Evolutionary conservation across 2,329 filamentous ascomycete genomes (phyloP), one percentile per base, ranked within the genome.

Genomic region (Trematosphaeria pertusa): DNA sequence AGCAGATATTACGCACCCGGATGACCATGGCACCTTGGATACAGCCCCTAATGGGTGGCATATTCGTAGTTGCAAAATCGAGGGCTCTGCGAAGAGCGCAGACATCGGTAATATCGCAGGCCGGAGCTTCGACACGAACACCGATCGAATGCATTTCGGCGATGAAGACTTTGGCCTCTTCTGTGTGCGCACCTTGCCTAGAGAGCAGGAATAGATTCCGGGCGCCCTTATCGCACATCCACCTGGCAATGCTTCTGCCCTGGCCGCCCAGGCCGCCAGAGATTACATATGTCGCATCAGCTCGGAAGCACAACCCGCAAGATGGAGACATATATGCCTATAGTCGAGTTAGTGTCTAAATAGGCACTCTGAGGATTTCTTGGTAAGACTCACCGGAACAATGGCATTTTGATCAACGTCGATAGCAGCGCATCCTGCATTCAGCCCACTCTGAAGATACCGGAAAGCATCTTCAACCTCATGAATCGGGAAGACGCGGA

Each of bases 1-100:
- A 18, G 22, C 38, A 24, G 7, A 36, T 12, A 12, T 33, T 19
- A 39, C 54, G 15, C 37, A 56, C 49, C 19, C 35, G 18, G 8
- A 59, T 14, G 1, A 55, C 50, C 58, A 64, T 62, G n/a, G 63
- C 49, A n/a, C 44, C 50, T 31, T 63, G 56, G 11, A 68, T 58
- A 18, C 54, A 58, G 4, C 65, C 65, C n/a, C 46, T 44, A 26
- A 67, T 56, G 1, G 51, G 56, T 3, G 64, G 59, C 48, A 65
- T 52, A n/a, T 1, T 36, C 24, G 2, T 12, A 8, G 21, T 42
- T 31, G 10, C 37, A 9, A 40, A 19, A 2, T 35, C 5, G 2
- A 63, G 39, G 5, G 30, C 43, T 12, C 26, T 6, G 6, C 46
- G 24, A 3, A 61, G 37, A 5, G 52, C 37, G 5, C 18, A 20